Evolutionary conservation across 352 stramenopile genomes (phyloP), one percentile per base, ranked within the genome.

Genomic region (Thraustochytrium striatum): DNA sequence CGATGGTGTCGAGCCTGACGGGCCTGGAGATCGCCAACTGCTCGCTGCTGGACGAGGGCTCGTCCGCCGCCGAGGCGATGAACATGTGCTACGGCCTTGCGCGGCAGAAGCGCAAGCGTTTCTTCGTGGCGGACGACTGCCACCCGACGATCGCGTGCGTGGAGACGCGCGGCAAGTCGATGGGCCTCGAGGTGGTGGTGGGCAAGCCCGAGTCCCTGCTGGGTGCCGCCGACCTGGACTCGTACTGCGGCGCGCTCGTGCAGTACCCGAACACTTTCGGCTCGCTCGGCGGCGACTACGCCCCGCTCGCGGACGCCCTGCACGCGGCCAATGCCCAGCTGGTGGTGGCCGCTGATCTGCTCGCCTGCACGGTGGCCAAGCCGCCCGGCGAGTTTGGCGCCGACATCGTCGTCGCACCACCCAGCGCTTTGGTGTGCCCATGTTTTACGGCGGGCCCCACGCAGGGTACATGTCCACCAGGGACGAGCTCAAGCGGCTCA

Each of bases 211-310:
- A 79, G 28, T 52, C 43, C 33, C 84, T 36, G 32, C 28, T 61
- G 9, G 88, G 89, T 16, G 83, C 91, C 7, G 86, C 84, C 25
- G 89, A 97, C 55, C 90, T 97, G 68, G 86, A 88, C 72, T 85
- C 92, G 57, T 98, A 91, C 84, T 98, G 93, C 84, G 97, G 97
- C 70, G 92, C 96, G 47, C 87, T 99, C 43, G 86, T 99, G 32
- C 97, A 99, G 87, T 99, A 99, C 87, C 97, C 97, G 36, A 98
- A 97, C 85, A 99, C 95, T 11, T 98, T 98, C 78, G 97, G 97
- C 25, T 87, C 89, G 0, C 85, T 99, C 5, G 61, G 69, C 28
- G 69, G 33, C 21, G 36, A 79, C 30, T 78, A 43, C 30, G 41
- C 39, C 25, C 25, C 43, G 3, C 82, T 81, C 38, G 72, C 59